Conservation (phyloP, 2,329 filamentous ascomycete genomes). For the Bipolaris gigantea region DNA sequence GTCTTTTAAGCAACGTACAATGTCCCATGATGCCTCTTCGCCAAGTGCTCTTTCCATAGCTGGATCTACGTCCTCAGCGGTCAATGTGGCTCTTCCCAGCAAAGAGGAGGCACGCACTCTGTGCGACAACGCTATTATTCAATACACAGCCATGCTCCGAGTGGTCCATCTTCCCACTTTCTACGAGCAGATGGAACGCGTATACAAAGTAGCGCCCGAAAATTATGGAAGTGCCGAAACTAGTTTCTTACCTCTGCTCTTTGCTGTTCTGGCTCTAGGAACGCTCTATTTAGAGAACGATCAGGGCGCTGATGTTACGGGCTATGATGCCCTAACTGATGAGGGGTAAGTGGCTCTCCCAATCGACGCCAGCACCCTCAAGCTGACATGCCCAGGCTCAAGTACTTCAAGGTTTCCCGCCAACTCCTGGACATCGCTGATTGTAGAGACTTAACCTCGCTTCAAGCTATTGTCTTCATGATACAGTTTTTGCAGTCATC, state of each 20-base stretch:
- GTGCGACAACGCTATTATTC: slow-evolving; percentile 63
- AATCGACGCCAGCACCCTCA: no score
- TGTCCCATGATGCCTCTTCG: slow-evolving; percentile 67
- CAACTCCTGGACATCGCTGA: slow-evolving; percentile 57
- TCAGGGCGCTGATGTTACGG: slow-evolving; percentile 40
- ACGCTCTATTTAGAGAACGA: slow-evolving; percentile 51
- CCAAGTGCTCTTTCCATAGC: slow-evolving; percentile 69
- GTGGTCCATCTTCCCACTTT: slow-evolving; percentile 83
- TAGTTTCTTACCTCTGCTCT: slow-evolving; percentile 53
- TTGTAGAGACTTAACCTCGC: slow-evolving; percentile 53
- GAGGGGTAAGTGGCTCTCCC: slow-evolving; percentile 45
- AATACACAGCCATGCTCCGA: slow-evolving; percentile 65
- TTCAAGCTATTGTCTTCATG: slow-evolving; percentile 58
- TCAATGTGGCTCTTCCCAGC: slow-evolving; percentile 66
- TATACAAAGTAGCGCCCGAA: slow-evolving; percentile 68
- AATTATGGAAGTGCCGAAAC: slow-evolving; percentile 51
- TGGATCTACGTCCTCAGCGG: slow-evolving; percentile 40
- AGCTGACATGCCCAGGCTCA: slow-evolving; percentile 45
- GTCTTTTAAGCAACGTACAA: slow-evolving; percentile 58
- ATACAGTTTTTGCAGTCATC: slow-evolving; percentile 57
- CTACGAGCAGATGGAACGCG: slow-evolving; percentile 71
- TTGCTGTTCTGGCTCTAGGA: slow-evolving; percentile 53
- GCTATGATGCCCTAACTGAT: slow-evolving; percentile 52
- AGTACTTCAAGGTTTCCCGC: slow-evolving; percentile 53
- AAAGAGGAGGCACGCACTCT: slow-evolving; percentile 59